Base-by-base conservation (phyloP, 129 eudicot genomes). In the Scalesia atractyloides region DNA sequence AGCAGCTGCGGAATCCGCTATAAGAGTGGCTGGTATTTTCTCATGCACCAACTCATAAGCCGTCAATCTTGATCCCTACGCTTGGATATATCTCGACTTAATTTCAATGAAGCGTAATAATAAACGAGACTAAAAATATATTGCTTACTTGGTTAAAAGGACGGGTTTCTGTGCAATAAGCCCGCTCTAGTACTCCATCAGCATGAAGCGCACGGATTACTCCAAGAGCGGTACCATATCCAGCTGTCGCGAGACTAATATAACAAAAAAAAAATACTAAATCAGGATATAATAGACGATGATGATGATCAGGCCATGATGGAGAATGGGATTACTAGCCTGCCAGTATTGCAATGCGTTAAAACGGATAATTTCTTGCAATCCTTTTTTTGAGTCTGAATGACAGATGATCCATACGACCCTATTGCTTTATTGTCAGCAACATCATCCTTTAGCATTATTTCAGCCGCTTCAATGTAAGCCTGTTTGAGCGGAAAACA, bases 271-370 rank as follows among this genome's bases (percentile, higher is more conserved):
- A 36, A 60, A 34, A 33, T 3, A 78, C 26, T 7, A 73, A 69
- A 53, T 48, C 3, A 64, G 9, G 65, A 14, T 60, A 60, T 60
- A 14, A 60, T 30, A 14, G 39, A 24, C 10, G 46, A 41, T 39
- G 16, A 58, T 24, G 17, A 26, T 24, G 64, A 26, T 26, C 13
- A 50, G 9, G 20, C 1, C 9, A n/a, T 50, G 20, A 30, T 16
- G 43, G 12, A 33, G 3, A 26, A 18, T 66, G 26, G 52, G 39
- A 17, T 3, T 41, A 33, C 61, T 48, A 70, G 84, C 99, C 99
- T 94, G 83, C 99, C 99, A 76, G 99, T 90, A 82, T 94, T 94
- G 86, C 99, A 94, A 82, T 94, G 99, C 22, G 99, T 94, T 79
- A 94, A 79, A 70, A 94, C 73, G 74, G 93, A 88, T 13, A 94